phyloP scores from a whole-genome alignment of 192 early-diverging fungal species.

The Coemansia sp. region DNA sequence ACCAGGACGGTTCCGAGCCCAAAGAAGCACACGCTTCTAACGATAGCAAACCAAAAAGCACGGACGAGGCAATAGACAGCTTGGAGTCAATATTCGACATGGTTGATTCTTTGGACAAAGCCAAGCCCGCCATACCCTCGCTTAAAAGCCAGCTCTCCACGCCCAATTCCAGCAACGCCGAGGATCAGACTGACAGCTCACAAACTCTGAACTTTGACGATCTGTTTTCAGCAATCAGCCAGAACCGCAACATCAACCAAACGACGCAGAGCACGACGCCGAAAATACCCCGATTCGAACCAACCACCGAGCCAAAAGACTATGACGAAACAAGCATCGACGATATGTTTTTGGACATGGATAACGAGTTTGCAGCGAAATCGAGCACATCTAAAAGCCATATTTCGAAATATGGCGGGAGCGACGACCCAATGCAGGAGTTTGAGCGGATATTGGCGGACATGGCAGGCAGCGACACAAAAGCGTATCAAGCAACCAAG shows the following conservation, averaged over 20 bases:
- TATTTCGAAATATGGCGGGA: neutral
- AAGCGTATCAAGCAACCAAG: slow-evolving; percentile 21
- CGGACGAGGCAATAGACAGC: slow-evolving; percentile 14
- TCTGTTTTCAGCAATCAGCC: slow-evolving; percentile 22
- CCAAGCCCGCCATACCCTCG: neutral
- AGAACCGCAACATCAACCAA: neutral
- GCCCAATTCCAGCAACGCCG: no score
- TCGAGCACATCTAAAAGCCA: neutral
- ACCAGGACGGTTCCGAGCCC: neutral
- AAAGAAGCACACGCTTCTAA: neutral
- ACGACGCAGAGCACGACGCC: neutral
- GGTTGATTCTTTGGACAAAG: slow-evolving; percentile 15
- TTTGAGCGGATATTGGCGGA: slow-evolving; percentile 48
- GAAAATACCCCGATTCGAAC: neutral
- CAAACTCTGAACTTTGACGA: slow-evolving; percentile 18
- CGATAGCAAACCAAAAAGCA: neutral
- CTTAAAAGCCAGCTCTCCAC: neutral
- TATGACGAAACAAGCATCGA: no score
- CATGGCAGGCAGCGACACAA: slow-evolving; percentile 22
- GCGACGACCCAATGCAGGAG: slow-evolving; percentile 32
- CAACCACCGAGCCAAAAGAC: no score
- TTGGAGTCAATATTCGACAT: slow-evolving; percentile 35
- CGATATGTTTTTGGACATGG: no score
- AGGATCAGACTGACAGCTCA: neutral
- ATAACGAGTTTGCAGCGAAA: no score